Conservation (phyloP, 441 rosid species). For the Arabidopsis lyrata region DNA sequence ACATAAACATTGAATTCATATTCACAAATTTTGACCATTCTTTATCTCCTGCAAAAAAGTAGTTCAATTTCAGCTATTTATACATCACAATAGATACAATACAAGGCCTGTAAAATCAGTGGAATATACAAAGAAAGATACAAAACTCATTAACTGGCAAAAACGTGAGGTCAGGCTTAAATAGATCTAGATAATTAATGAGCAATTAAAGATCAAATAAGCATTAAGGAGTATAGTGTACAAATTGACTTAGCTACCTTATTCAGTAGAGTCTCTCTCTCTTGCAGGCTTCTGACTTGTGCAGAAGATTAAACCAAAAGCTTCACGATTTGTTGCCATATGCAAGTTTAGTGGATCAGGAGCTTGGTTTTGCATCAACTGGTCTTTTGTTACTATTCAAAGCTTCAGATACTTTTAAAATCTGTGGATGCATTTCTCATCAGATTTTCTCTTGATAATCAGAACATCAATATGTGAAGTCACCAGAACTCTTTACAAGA, state of each 20-base stretch:
- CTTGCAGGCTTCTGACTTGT: constrained; percentile 16
- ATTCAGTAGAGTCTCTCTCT: constrained; percentile 17
- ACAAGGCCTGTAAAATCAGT: neutral
- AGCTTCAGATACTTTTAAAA: constrained; percentile 4
- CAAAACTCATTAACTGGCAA: constrained; percentile 24
- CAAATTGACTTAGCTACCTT: constrained; percentile 20
- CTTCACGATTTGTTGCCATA: constrained; percentile 30
- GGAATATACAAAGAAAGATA: constrained; percentile 21
- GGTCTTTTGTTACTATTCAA: constrained; percentile 7
- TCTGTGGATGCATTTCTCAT: constrained; percentile 32
- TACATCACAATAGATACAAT: constrained; percentile 17
- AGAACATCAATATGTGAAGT: constrained; percentile 26
- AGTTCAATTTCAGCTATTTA: constrained; percentile 13
- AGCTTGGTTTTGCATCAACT: constrained; percentile 22
- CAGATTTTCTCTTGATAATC: constrained; percentile 16
- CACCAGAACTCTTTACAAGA: constrained; percentile 61
- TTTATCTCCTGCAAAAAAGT: constrained; percentile 31
- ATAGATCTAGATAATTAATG: constrained; percentile 1
- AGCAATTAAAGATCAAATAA: constrained; percentile 7
- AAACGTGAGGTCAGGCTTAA: neutral
- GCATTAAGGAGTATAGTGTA: constrained; percentile 4
- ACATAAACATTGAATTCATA: constrained; percentile 32
- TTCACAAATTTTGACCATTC: constrained; percentile 32
- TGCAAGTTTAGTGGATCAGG: constrained; percentile 32
- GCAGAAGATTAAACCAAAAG: constrained; percentile 26